phyloP scores from a whole-genome alignment of 1,139 yeast genomes.

The Candida gigantensis region DNA sequence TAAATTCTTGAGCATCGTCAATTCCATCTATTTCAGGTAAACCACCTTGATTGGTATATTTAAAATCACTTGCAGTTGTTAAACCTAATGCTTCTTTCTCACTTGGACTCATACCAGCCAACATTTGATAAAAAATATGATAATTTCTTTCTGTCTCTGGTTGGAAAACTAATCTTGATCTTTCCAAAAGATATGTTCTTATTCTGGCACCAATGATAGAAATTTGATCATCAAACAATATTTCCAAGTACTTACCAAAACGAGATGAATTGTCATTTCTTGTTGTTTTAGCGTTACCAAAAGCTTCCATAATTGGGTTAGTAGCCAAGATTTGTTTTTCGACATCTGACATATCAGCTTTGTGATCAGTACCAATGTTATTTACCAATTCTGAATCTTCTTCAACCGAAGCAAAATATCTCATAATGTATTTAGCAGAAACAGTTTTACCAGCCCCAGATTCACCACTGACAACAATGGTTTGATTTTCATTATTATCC shows the following conservation, averaged over 20 bases:
- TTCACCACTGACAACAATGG: slow-evolving; percentile 96
- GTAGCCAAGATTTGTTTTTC: slow-evolving; percentile 96
- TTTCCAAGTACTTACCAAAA: slow-evolving; percentile 94
- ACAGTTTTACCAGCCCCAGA: slow-evolving; percentile 99
- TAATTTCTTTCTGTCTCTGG: slow-evolving; percentile 88
- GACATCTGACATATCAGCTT: slow-evolving; percentile 81
- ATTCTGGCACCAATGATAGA: slow-evolving; percentile 93
- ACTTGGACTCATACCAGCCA: slow-evolving; percentile 71
- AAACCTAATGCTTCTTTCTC: slow-evolving; percentile 63
- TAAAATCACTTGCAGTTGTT: slow-evolving; percentile 64
- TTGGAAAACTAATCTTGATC: slow-evolving; percentile 93
- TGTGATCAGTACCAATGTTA: slow-evolving; percentile 27
- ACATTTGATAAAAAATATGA: slow-evolving; percentile 90
- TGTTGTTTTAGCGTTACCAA: slow-evolving; percentile 97
- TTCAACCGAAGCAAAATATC: slow-evolving; percentile 95
- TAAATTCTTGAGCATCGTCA: slow-evolving; percentile 79
- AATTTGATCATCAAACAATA: slow-evolving; percentile 70
- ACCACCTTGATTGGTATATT: slow-evolving; percentile 91
- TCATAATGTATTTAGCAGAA: slow-evolving; percentile 95
- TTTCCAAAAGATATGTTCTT: slow-evolving; percentile 87
- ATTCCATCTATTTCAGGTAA: slow-evolving; percentile 70
- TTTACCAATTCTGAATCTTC: slow-evolving; percentile 41
- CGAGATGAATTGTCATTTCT: slow-evolving; percentile 97
- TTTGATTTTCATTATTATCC: slow-evolving; percentile 80
- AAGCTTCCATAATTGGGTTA: slow-evolving; percentile 97